Percentiles rank a stretch among this genome's conserved stretches.
phyloP scores from a whole-genome alignment of 1,139 yeast species.

The Geotrichum reessii region DNA sequence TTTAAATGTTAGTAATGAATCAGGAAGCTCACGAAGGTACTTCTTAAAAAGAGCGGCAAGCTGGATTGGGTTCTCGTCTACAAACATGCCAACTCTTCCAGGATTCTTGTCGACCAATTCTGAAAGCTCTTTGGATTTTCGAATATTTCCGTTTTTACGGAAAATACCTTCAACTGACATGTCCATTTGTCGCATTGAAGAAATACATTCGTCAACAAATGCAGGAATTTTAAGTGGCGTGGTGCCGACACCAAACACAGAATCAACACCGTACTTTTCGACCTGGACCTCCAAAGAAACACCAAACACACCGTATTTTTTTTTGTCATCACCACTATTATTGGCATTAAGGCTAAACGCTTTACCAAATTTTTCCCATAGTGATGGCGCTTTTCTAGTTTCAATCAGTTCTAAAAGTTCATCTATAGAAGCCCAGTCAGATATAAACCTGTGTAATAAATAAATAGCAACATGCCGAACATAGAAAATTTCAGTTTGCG shows the following conservation, averaged over 20 bases:
- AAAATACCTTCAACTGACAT: conserved; percentile 96
- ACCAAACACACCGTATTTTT: conserved; percentile 61
- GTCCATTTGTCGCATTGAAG: conserved; percentile 82
- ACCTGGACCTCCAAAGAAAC: conserved; percentile 67
- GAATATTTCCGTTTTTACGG: conserved; percentile 92
- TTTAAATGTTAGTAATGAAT: conserved; percentile 74
- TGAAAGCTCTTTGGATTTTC: conserved; percentile 67
- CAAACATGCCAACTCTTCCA: conserved; percentile 62
- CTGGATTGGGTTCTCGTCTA: conserved; percentile 81
- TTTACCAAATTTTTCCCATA: conserved; percentile 71
- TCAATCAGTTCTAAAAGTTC: conserved; percentile 54
- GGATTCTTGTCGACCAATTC: conserved; percentile 74
- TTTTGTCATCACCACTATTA: conserved; percentile 35
- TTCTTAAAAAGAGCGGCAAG: conserved; percentile 90
- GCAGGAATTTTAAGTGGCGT: conserved; percentile 70
- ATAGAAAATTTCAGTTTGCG: conserved; percentile 53
- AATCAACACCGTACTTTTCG: conserved; percentile 74
- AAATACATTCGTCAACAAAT: conserved; percentile 77
- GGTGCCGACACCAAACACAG: conserved; percentile 85
- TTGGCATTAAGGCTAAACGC: conserved; percentile 38
- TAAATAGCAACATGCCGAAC: conserved; percentile 66
- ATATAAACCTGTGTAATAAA: conserved; percentile 44
- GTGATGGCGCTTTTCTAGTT: conserved; percentile 43
- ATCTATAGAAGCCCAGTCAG: conserved; percentile 42
- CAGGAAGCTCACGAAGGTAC: conserved; percentile 88